These are phyloP conservation scores for Leptographium wingfieldii DNA, from an alignment of 2,329 filamentous ascomycete genomes.

Conservation along the genomic window DNA sequence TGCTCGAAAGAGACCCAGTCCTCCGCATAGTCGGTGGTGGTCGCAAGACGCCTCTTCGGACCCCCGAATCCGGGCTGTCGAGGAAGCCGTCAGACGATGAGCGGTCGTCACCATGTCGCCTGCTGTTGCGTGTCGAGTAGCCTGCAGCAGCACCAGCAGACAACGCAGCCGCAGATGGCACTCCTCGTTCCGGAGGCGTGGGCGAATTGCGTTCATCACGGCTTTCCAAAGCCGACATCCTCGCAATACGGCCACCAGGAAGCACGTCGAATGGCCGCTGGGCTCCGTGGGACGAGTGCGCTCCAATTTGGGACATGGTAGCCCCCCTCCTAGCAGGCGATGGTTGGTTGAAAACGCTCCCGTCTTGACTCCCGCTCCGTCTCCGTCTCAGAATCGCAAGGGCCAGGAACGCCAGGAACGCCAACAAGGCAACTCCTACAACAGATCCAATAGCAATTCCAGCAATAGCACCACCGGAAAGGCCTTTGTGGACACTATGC, in stretches of 20 bases:
- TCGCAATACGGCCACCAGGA: constrained; percentile 78
- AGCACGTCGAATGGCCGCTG: constrained; percentile 49
- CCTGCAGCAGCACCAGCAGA: constrained; percentile 34
- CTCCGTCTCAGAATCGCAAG: constrained; percentile 40
- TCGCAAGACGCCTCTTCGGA: constrained; percentile 40
- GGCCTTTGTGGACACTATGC: constrained; percentile 20
- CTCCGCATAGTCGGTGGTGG: constrained; percentile 53
- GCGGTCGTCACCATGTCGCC: constrained; percentile 37
- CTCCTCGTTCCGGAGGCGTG: constrained; percentile 31
- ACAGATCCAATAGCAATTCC: constrained; percentile 79
- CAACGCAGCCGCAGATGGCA: constrained; percentile 27
- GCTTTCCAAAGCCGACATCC: constrained; percentile 88
- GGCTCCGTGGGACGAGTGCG: constrained; percentile 3
- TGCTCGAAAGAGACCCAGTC: constrained; percentile 80
- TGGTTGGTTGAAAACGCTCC: constrained; percentile 81
- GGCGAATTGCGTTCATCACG: constrained; percentile 42
- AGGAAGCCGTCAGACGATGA: constrained; percentile 63
- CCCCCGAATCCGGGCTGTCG: constrained; percentile 59
- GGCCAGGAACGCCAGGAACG: constrained; percentile 56
- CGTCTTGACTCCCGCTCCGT: constrained; percentile 43
- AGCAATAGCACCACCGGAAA: constrained; percentile 81
- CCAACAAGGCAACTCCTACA: constrained; percentile 56
- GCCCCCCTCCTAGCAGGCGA: constrained; percentile 51
- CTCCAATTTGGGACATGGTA: constrained; percentile 23
- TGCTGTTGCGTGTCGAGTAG: constrained; percentile 16